These are phyloP conservation scores for Myrmaecium sp. DNA, from an alignment of 2,329 filamentous ascomycete genomes.

Conservation along the genomic window DNA sequence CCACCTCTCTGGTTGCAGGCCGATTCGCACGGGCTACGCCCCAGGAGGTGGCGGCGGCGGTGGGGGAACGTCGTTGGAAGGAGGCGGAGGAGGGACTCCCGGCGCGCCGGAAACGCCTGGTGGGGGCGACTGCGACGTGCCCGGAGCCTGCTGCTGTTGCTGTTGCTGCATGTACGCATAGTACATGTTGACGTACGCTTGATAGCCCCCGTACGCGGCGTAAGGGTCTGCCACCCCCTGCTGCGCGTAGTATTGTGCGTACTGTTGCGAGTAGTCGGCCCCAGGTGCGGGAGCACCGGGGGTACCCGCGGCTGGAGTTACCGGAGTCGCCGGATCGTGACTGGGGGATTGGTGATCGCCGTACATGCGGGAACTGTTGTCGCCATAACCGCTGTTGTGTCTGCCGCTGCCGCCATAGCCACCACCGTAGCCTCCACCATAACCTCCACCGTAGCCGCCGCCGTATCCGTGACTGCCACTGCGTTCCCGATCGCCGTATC, in stretches of 20 bases:
- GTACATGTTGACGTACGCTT: constrained; percentile 16
- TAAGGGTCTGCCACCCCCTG: constrained; percentile 57
- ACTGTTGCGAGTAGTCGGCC: constrained; percentile 61
- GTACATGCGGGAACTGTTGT: too few species aligned
- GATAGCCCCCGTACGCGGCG: constrained; percentile 69
- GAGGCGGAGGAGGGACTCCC: too few species aligned
- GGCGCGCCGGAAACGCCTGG: too few species aligned
- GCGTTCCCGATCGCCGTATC: constrained; percentile 24
- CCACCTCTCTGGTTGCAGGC: too few species aligned
- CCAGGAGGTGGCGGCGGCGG: too few species aligned
- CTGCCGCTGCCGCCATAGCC: constrained; percentile 11
- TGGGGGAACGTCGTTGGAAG: too few species aligned
- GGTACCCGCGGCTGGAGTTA: constrained; percentile 19
- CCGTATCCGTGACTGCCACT: constrained; percentile 24
- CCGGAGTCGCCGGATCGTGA: constrained; percentile 14
- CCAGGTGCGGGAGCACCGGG: constrained; percentile 22
- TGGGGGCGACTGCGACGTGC: too few species aligned
- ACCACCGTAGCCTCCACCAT: constrained; percentile 11
- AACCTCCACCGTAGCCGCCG: constrained; percentile 15
- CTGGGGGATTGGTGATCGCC: constrained; percentile 16
- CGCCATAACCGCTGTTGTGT: constrained; percentile 17
- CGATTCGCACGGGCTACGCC: too few species aligned
- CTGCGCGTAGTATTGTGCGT: constrained; percentile 58
- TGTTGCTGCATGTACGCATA: constrained; percentile 14
- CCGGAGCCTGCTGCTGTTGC: constrained; percentile 10